phyloP scores from a whole-genome alignment of 176 grass and related monocot genomes.

The Oropetium thomaeum region DNA sequence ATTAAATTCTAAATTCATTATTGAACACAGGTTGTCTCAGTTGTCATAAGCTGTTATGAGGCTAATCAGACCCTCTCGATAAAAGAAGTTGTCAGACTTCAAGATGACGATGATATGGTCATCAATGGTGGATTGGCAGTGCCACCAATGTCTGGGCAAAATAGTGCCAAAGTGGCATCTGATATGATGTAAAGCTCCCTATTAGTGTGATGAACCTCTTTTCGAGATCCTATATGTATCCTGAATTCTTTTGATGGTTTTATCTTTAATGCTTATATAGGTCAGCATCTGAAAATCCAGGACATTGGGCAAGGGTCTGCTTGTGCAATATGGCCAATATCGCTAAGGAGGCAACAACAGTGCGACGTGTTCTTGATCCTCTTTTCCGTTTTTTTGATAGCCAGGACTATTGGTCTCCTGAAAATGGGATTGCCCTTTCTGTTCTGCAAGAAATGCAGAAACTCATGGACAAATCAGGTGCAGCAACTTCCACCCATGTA shows the following conservation, averaged over 20 bases:
- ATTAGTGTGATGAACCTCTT: neutral
- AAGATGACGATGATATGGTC: slow-evolving; percentile 56
- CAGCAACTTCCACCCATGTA: slow-evolving; percentile 32
- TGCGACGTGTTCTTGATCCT: slow-evolving; percentile 82
- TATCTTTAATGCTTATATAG: slow-evolving; percentile 50
- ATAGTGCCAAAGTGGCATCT: slow-evolving; percentile 47
- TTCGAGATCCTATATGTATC: slow-evolving; percentile 1
- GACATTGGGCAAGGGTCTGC: slow-evolving; percentile 80
- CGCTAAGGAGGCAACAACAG: slow-evolving; percentile 82
- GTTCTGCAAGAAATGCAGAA: slow-evolving; percentile 87
- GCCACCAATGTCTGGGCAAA: slow-evolving; percentile 40
- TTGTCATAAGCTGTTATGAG: slow-evolving; percentile 62
- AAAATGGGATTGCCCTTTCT: slow-evolving; percentile 74
- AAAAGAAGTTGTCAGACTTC: slow-evolving; percentile 54
- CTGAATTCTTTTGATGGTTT: slow-evolving; percentile 25
- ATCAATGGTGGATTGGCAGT: slow-evolving; percentile 37
- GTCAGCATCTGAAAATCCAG: slow-evolving; percentile 61
- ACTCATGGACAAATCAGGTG: slow-evolving; percentile 83
- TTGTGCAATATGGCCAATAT: slow-evolving; percentile 92
- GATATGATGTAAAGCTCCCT: slow-evolving; percentile 60
- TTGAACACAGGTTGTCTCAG: slow-evolving; percentile 60
- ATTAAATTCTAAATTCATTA: slow-evolving; percentile 29
- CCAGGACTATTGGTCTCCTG: slow-evolving; percentile 74
- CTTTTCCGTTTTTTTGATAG: slow-evolving; percentile 80
- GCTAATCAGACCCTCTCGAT: slow-evolving; percentile 52